Evolutionary conservation across 2,329 filamentous ascomycete species (phyloP), one percentile per base, ranked within the genome.

Genomic region (Apiospora malaysiana): DNA sequence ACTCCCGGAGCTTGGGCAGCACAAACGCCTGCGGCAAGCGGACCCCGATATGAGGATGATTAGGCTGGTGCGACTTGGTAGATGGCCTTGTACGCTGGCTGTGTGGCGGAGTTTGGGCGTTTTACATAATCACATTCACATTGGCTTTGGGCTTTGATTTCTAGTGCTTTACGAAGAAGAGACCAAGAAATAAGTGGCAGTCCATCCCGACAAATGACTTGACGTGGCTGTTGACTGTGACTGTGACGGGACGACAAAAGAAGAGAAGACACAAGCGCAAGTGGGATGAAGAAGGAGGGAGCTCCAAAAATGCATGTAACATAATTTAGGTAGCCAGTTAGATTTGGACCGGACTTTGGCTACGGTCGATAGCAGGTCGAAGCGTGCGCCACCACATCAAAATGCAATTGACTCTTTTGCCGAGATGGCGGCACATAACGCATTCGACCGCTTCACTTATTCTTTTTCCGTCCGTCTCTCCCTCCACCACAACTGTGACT

Each of bases 1-100:
- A 92, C 90, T n/a, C 90, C 90, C 71, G 90, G 89, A 1, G 78
- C 77, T 4, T 80, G 78, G 69, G 77, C 70, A 67, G 78, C 78
- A 4, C 78, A 80, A 49, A 79, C 78, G 10, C 78, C 78, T 1
- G 77, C 77, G 25, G 77, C 76, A 1, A 69, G 70, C 46, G 77
- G 78, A 4, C 78, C 78, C 4, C 73, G 78, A 59, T 79, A 80
- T 69, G 78, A 79, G 37, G 78, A 79, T 32, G 78, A 79, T 23
- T 68, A n/a, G 21, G 25, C 25, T 18, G 27, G 27, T 9, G 21
- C 56, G n/a, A 9, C 56, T 40, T n/a, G 56, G 56, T 21, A n/a
- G 27, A 40, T 40, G 56, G 56, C 32, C 18, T 10, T 63, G 56
- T 63, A 63, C 10, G 56, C 27, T 63, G 56, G 56, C 56, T 40